Evolutionary conservation across 805 yeast species (phyloP), one percentile per base, ranked within the genome.

Genomic region (Wickerhamomyces kurtzmanii): DNA sequence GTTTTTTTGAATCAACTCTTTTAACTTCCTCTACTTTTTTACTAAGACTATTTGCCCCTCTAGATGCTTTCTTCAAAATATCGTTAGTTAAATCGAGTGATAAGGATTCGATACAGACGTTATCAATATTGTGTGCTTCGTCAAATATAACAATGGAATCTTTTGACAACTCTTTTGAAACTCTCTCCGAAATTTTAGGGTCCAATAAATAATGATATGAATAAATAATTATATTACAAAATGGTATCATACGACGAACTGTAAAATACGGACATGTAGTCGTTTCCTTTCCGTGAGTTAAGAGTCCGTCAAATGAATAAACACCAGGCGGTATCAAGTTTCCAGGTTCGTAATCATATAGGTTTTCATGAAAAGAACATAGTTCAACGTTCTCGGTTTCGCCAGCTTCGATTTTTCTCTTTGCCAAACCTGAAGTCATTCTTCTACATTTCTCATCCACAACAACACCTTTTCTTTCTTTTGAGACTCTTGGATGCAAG

Each of bases 111-210:
- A 91, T 91, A 60, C 99, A 91, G 32, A 91, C 99, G 63, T 91
- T 91, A 65, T 91, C 98, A 31, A 91, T 91, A 57, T 91, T 91
- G 54, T 91, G 99, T 26, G 98, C 98, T 59, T 91, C 99, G 58
- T 91, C 99, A 49, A 91, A 91, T 22, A 91, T 93, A 36, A 91
- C 81, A 34, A 91, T 91, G 30, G 93, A 71, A 47, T 91, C 97
- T 40, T 86, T 84, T 12, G 94, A 82, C 28, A 91, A 68, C 47
- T 91, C 97, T 37, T 68, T 73, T 5, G 96, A 86, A 13, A 91
- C 99, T 36, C 98, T 65, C 39, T 86, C 96, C 3, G 97, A 91
- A 51, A 91, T 91, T 49, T 91, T 91, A 13, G 99, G 99, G 51
- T 91, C 99, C 40, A 91, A 64, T 32, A 91, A 60, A 64, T 91